Percentiles rank a stretch among this genome's conserved stretches.
Evolutionary conservation across 495 filamentous ascomycete genomes (phyloP).

Genomic region (Hyaloscypha variabilis): DNA sequence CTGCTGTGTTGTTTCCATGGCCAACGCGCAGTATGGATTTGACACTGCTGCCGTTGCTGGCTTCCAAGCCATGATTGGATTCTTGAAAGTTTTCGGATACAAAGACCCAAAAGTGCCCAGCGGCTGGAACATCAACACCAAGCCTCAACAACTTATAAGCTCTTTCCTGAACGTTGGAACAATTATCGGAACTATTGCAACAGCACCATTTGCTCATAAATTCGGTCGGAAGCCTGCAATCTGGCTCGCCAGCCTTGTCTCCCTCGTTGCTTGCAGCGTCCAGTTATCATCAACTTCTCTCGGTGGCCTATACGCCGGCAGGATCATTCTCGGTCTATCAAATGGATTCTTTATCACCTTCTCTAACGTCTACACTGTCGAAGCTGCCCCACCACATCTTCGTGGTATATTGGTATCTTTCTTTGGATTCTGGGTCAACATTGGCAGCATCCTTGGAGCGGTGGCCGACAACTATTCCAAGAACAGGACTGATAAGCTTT

Average conservation of each 20-base stretch:
- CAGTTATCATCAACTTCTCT: slow-evolving; percentile 58
- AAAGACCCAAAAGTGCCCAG: slow-evolving; percentile 42
- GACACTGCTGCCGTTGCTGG: slow-evolving; percentile 32
- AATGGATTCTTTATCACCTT: slow-evolving; percentile 63
- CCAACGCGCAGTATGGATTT: slow-evolving; percentile 9
- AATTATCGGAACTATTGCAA: slow-evolving; percentile 56
- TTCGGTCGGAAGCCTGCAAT: slow-evolving; percentile 50
- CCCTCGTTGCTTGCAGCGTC: slow-evolving; percentile 49
- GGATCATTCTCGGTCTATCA: slow-evolving; percentile 56
- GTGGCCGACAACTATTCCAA: slow-evolving; percentile 61
- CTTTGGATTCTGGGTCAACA: slow-evolving; percentile 37
- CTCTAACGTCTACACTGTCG: slow-evolving; percentile 58
- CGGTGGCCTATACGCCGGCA: slow-evolving; percentile 55
- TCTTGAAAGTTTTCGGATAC: slow-evolving; percentile 43
- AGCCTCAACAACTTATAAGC: slow-evolving; percentile 56
- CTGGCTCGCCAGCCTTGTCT: slow-evolving; percentile 51
- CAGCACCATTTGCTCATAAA: slow-evolving; percentile 50
- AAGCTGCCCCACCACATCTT: slow-evolving; percentile 33
- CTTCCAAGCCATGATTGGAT: slow-evolving; percentile 63
- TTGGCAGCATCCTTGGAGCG: slow-evolving; percentile 57
- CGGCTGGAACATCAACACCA: slow-evolving; percentile 56
- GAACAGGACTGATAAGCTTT: slow-evolving; percentile 43
- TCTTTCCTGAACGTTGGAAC: slow-evolving; percentile 62
- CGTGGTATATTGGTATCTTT: slow-evolving; percentile 23
- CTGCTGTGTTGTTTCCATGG: slow-evolving; percentile 2